Percentiles rank a stretch among this genome's conserved stretches.
These are phyloP conservation scores for Neobulgaria alba DNA, from an alignment of 2,329 filamentous ascomycete species.

Conservation along the genomic window DNA sequence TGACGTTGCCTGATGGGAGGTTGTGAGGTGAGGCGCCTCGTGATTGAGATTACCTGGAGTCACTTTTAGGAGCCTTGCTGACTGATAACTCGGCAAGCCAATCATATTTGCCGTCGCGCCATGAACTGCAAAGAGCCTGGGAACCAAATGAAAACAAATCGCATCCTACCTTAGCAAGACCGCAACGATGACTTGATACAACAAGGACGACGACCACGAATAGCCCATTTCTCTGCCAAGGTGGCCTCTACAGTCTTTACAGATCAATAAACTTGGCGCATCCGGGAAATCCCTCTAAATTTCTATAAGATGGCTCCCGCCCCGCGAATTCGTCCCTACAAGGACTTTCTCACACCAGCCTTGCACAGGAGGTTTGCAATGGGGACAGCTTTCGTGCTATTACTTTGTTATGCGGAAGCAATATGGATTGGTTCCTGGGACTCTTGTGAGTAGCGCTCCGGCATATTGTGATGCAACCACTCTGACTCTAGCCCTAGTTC, in stretches of 20 bases:
- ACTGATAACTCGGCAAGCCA: neutral
- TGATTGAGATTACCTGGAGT: neutral
- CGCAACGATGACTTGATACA: conserved; percentile 16
- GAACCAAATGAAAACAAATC: neutral
- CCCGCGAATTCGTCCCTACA: conserved; percentile 30
- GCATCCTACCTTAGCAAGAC: conserved; percentile 7
- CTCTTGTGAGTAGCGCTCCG: conserved; percentile 60
- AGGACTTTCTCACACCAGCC: conserved; percentile 81
- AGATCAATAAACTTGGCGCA: too few relatives aligned
- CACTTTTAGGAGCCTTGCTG: neutral
- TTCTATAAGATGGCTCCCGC: conserved; percentile 26
- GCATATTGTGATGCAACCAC: too few relatives aligned
- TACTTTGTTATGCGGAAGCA: conserved; percentile 65
- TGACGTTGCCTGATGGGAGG: neutral
- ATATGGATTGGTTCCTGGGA: conserved; percentile 61
- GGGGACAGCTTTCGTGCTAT: conserved; percentile 60
- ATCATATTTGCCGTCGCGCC: neutral
- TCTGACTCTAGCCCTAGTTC: conserved; percentile 38
- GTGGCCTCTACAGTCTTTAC: conserved; percentile 19
- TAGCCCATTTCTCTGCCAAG: neutral
- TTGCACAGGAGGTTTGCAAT: conserved; percentile 80
- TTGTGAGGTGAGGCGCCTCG: neutral
- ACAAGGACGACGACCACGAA: conserved; percentile 6
- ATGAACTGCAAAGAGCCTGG: neutral
- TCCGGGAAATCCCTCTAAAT: too few relatives aligned